phyloP scores from a whole-genome alignment of 2,329 filamentous ascomycete genomes.

The Calonectria leucothoes region DNA sequence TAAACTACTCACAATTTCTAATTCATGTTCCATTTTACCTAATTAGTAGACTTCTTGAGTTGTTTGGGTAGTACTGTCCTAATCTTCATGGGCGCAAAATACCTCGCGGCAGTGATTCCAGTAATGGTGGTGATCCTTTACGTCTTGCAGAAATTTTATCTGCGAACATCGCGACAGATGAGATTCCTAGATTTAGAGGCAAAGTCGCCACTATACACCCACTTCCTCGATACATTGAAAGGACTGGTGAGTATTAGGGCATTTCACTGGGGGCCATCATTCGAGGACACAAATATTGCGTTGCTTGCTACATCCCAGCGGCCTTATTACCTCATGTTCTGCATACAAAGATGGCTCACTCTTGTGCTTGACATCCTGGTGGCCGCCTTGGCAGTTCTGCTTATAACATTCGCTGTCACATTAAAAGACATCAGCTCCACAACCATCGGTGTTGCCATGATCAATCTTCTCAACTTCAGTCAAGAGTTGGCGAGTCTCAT shows the following conservation, averaged over 20 bases:
- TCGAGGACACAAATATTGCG: background rate
- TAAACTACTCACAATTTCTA: background rate
- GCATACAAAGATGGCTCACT: constrained; percentile 69
- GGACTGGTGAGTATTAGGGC: constrained; percentile 66
- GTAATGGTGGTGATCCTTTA: constrained; percentile 42
- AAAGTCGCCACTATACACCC: constrained; percentile 63
- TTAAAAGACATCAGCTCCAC: background rate
- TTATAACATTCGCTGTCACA: constrained; percentile 56
- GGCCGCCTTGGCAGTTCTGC: constrained; percentile 57
- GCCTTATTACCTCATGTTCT: constrained; percentile 67
- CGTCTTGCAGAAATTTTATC: constrained; percentile 65
- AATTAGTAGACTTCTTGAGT: background rate
- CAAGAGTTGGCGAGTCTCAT: background rate
- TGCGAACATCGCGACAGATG: constrained; percentile 69
- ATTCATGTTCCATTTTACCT: background rate
- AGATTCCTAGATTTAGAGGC: constrained; percentile 68
- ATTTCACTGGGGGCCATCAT: constrained; percentile 50
- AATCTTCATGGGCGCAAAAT: background rate
- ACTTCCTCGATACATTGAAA: constrained; percentile 66
- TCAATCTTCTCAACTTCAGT: background rate
- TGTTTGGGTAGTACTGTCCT: background rate
- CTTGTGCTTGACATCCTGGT: constrained; percentile 63
- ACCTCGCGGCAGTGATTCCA: background rate
- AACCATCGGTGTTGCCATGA: background rate
- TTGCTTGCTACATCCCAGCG: constrained; percentile 64